Percentiles rank a stretch among this genome's conserved stretches.
Evolutionary conservation across 106 monocot species (phyloP).

Genomic region (Dioscorea zingiberensis): DNA sequence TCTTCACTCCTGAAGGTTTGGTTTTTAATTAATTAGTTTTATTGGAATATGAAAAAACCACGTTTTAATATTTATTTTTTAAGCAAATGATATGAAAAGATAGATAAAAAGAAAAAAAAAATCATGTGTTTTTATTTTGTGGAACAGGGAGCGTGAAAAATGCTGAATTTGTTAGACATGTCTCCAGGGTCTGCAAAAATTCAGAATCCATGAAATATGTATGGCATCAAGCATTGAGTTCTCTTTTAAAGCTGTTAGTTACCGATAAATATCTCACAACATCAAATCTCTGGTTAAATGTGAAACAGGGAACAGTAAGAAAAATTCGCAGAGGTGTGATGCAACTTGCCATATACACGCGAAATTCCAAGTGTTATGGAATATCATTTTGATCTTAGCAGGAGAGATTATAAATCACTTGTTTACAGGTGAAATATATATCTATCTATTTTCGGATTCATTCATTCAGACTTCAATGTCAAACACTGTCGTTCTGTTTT

Average conservation of each 20-base stretch:
- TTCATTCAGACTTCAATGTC: neutral
- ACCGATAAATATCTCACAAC: neutral
- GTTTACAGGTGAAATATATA: slow-evolving; percentile 27
- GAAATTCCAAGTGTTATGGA: neutral
- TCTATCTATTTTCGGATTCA: no score
- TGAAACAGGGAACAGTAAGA: slow-evolving; percentile 16
- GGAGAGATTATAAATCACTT: slow-evolving; percentile 10
- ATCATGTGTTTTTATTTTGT: no score
- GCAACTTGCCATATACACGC: neutral
- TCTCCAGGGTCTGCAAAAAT: slow-evolving; percentile 35
- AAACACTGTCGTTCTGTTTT: no score
- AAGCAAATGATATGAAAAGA: no score
- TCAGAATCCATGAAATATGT: slow-evolving; percentile 30
- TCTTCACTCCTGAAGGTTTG: slow-evolving; percentile 59
- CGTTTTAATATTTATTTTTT: no score
- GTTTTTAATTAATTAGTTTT: neutral
- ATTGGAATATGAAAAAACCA: no score
- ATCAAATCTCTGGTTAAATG: neutral
- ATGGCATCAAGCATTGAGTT: neutral
- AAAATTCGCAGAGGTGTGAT: slow-evolving; percentile 18
- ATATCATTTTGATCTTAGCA: slow-evolving; percentile 8
- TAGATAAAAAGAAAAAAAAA: no score
- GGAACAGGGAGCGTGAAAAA: slow-evolving; percentile 62
- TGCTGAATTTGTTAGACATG: slow-evolving; percentile 55
- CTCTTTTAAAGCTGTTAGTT: neutral